These are phyloP conservation scores for Diaporthe sp. DNA, from an alignment of 2,329 filamentous ascomycete genomes.

Conservation along the genomic window DNA sequence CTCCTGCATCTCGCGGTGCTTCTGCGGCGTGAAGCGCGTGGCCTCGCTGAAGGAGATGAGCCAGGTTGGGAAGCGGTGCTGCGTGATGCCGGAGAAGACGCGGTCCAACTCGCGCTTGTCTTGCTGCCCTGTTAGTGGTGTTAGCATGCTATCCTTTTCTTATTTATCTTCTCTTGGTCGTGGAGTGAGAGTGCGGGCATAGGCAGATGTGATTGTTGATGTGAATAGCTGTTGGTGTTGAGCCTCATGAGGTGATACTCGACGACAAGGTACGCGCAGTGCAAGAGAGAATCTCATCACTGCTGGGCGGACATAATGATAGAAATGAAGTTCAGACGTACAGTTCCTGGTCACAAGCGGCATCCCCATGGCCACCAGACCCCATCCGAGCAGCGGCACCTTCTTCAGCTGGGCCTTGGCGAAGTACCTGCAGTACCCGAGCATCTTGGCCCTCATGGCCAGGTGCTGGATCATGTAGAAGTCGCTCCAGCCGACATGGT, in stretches of 20 bases:
- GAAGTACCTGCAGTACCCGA: conserved; percentile 73
- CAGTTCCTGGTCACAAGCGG: conserved; percentile 73
- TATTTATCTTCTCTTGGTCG: neutral
- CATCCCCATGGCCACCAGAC: conserved; percentile 76
- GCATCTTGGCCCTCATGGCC: conserved; percentile 68
- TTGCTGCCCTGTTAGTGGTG: conserved; percentile 36
- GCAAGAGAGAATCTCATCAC: neutral
- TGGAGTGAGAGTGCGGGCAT: neutral
- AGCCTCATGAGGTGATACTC: neutral
- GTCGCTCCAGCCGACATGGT: conserved; percentile 74
- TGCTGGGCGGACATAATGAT: too few relatives aligned
- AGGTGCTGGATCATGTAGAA: conserved; percentile 76
- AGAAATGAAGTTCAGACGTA: neutral
- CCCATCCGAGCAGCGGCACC: conserved; percentile 75
- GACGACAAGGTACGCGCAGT: too few relatives aligned
- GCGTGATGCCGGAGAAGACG: conserved; percentile 68
- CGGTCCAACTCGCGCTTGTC: conserved; percentile 69
- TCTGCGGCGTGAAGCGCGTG: conserved; percentile 69
- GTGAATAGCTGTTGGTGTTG: neutral
- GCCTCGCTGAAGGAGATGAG: conserved; percentile 76
- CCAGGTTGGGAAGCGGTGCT: conserved; percentile 70
- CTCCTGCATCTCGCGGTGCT: conserved; percentile 63
- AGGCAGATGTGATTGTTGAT: neutral
- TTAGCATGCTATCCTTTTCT: neutral
- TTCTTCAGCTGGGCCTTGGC: conserved; percentile 71